These are phyloP conservation scores for Pueraria montana DNA, from an alignment of 306 rosid species.

Conservation along the genomic window DNA sequence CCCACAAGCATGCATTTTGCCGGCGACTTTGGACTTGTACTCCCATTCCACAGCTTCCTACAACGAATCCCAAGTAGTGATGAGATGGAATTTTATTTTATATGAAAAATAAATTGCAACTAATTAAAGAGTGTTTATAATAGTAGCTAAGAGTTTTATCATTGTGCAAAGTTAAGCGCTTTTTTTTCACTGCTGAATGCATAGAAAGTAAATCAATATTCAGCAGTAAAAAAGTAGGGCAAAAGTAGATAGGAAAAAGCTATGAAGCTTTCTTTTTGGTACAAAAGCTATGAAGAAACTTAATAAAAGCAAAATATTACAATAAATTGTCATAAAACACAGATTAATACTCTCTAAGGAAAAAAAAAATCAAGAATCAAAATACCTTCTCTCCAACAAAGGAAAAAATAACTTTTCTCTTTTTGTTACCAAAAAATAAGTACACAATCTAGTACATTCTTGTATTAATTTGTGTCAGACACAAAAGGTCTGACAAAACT, in stretches of 20 bases:
- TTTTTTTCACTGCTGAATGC: background rate
- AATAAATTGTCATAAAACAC: background rate
- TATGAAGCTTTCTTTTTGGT: background rate
- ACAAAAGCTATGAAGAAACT: background rate
- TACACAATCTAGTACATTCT: slow-evolving; percentile 17
- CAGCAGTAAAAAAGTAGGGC: background rate
- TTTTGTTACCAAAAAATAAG: background rate
- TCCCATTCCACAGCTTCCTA: slow-evolving; percentile 92
- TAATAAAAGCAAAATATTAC: background rate
- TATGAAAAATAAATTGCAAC: background rate
- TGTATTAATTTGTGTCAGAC: background rate
- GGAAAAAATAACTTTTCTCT: background rate
- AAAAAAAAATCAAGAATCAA: background rate
- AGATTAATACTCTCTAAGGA: background rate
- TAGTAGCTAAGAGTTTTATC: no score
- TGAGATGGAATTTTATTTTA: background rate
- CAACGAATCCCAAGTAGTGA: slow-evolving; percentile 15
- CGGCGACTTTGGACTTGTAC: slow-evolving; percentile 87
- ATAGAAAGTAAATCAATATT: background rate
- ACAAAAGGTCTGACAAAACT: background rate
- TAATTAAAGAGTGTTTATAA: no score
- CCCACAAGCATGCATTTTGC: slow-evolving; percentile 99
- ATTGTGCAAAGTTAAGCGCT: background rate
- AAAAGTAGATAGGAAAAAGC: background rate
- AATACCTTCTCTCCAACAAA: background rate